Evolutionary conservation across 305 asterid genomes (phyloP), one percentile per base, ranked within the genome.

Genomic region (Fraxinus albicans): DNA sequence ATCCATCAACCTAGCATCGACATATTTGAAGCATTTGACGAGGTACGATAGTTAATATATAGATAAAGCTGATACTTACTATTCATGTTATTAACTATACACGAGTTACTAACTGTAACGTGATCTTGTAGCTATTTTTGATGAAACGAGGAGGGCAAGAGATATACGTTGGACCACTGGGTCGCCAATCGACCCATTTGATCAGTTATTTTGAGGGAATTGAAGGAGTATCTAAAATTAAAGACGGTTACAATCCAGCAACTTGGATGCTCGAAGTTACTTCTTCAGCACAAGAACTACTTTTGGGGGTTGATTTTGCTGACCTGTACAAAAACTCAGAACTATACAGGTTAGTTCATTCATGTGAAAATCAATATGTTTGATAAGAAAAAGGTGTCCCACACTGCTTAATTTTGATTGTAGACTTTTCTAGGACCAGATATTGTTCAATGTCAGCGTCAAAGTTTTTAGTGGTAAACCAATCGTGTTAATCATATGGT

Each of bases 121-220:
- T 72, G 80, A 76, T 73, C 79, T 72, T 70, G 79, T 85, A 92
- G 96, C 84, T 92, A 55, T 88, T 92, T 77, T 82, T 92, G 85
- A 86, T 92, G 94, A 92, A 92, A 87, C 87, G 93, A 25, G 96
- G 96, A 76, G 96, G 96, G 76, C 89, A 90, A 83, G 96, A 91
- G 78, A 90, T 91, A 73, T 92, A 91, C 21, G 93, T 90, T 3
- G 96, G 96, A 72, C 96, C 96, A 75, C 53, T 92, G 78, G 96
- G 96, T 13, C 90, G 74, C 77, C 87, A 86, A 12, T 91, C 94
- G 0, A 25, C 85, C 74, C 91, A 90, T 58, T 80, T 92, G 83
- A 84, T 91, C 83, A 84, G 90, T 38, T 92, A 92, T 83, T 92
- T 92, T 8, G 96, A 91, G 88, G 84, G 86, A 34, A 78, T 89